Conservation (phyloP, 257 asterid species). For the Forsythia viridissima region DNA sequence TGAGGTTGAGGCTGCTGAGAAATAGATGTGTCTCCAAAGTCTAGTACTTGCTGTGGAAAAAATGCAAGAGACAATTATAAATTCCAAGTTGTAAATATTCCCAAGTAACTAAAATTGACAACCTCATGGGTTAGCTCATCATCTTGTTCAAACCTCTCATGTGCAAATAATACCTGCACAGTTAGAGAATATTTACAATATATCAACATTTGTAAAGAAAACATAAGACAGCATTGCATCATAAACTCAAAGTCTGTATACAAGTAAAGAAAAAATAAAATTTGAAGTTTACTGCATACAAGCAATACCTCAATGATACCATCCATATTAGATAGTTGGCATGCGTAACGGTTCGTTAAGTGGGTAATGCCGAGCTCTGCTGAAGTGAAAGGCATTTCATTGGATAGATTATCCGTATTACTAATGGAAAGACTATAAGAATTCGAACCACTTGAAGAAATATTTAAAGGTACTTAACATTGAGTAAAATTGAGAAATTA, state of each 20-base stretch:
- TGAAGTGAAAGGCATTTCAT: conserved; percentile 13
- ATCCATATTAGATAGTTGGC: conserved; percentile 49
- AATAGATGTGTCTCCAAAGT: conserved; percentile 60
- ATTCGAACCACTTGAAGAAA: conserved; percentile 49
- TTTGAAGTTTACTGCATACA: too few species aligned
- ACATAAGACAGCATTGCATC: not conserved
- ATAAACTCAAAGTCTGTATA: not conserved
- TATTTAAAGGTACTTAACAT: too few species aligned
- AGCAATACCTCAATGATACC: conserved; percentile 66
- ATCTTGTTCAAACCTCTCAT: conserved; percentile 76
- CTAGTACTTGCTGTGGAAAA: conserved; percentile 57
- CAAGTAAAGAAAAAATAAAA: not conserved
- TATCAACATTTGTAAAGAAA: conserved; percentile 9
- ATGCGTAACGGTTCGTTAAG: conserved; percentile 34
- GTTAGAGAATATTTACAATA: not conserved
- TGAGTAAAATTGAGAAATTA: conserved; percentile 25
- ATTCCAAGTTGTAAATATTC: not conserved
- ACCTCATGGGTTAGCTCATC: conserved; percentile 74
- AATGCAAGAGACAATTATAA: conserved; percentile 14
- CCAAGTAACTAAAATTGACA: conserved; percentile 16
- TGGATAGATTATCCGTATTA: conserved; percentile 33
- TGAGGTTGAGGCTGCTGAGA: conserved; percentile 58
- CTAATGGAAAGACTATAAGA: conserved; percentile 42
- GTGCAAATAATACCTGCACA: conserved; percentile 64
- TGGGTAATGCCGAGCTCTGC: conserved; percentile 39